Base-by-base conservation (phyloP, 1,139 yeast species). In the Candida sanyaensis region DNA sequence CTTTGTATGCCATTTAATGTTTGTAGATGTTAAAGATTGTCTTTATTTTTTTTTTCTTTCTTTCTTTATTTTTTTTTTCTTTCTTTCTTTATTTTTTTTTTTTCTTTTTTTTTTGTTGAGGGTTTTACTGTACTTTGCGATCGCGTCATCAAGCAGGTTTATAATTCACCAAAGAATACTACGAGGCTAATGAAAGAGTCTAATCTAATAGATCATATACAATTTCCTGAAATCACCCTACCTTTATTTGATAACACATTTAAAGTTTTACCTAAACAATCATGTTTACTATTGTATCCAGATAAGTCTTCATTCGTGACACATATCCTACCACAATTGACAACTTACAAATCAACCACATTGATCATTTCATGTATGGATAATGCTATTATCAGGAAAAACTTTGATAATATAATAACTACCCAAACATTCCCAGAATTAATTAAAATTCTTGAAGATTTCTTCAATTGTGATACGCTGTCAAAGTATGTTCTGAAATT, bases 281-380 rank as follows among this genome's bases (percentile, higher is more conserved):
- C 46, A 36, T 24, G 43, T 32, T 40, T 52, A 17, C 21, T 46
- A 5, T 29, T 50, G 26, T 46, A 48, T 41, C 40, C 41, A 8
- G 49, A 41, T 37, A 43, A 43, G 24, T 6, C 11, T 12, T 7
- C 34, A 3, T 33, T 43, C 7, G 24, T 43, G 38, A 29, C 37
- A 9, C 30, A 38, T 3, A 27, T 41, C 2, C 28, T 42, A 17
- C 33, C 37, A 12, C 42, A 40, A 34, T 34, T 50, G 29, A 3
- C 30, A 12, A 23, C 9, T 3, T 23, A 38, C 24, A 28, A 23
- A 11, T 9, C 37, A 24, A 33, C 37, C 1, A 34, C 39, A 5
- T 41, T 46, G 10, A 41, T 44, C 10, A 34, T 49, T 17, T 47
- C 50, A 27, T 46, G 46, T 26, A 44, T 46, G 49, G 48, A 47